phyloP scores from a whole-genome alignment of 305 asterid species.

The Fraxinus dipetala region DNA sequence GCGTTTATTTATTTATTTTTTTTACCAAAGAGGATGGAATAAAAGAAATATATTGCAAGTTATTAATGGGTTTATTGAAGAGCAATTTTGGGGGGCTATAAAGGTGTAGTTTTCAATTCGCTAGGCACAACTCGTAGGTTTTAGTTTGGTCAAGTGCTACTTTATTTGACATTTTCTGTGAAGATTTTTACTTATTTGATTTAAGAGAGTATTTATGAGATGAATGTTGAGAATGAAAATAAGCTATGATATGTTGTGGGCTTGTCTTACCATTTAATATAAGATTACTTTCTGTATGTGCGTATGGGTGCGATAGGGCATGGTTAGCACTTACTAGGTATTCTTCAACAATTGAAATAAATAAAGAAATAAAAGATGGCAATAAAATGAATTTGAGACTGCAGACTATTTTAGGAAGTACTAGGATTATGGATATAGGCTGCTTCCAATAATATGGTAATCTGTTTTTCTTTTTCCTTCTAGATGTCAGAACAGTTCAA shows the following conservation, averaged over 20 bases:
- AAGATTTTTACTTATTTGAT: neutral
- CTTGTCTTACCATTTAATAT: neutral
- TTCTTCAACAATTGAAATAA: neutral
- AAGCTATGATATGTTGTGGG: neutral
- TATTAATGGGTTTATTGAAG: neutral
- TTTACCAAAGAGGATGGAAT: neutral
- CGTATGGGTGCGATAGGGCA: neutral
- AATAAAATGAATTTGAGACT: conserved; percentile 3
- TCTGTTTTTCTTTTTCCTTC: conserved; percentile 16
- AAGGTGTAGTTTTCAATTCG: neutral
- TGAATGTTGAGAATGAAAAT: neutral
- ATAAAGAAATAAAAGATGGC: neutral
- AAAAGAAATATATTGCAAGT: neutral
- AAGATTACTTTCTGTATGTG: neutral
- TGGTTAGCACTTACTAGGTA: neutral
- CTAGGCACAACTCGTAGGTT: neutral
- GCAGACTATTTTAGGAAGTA: neutral
- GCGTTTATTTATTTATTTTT: neutral
- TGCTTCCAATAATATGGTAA: conserved; percentile 9
- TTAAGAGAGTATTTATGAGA: neutral
- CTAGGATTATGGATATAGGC: conserved; percentile 6
- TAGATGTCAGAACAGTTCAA: conserved; percentile 92
- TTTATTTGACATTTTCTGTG: neutral
- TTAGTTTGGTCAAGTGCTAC: neutral
- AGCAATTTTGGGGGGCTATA: neutral